Conservation (phyloP, 208 protist species). For the Leishmania lainsoni region DNA sequence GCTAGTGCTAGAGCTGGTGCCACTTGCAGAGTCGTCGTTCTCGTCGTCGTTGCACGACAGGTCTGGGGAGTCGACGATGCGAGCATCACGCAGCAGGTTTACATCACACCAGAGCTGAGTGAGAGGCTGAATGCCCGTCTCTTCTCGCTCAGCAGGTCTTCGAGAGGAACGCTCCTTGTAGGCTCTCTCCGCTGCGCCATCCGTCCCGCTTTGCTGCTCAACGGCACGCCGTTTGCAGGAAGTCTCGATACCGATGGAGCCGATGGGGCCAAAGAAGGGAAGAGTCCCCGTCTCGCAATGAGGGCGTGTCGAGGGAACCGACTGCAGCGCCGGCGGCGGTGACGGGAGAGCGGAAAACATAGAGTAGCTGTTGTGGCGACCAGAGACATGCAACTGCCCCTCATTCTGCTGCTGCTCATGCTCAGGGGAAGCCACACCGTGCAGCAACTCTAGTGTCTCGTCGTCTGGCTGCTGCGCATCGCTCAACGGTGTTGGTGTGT, state of each 20-base stretch:
- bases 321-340: not conserved
- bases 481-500: not conserved
- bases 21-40: slow-evolving; percentile 4
- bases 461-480: not conserved
- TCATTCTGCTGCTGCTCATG: not conserved
- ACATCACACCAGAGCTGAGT: slow-evolving; percentile 47
- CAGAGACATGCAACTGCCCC: not conserved
- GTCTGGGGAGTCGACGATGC: slow-evolving; percentile 27
- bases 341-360: slow-evolving; percentile 23
- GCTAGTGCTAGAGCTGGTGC: not conserved
- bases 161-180: slow-evolving; percentile 30
- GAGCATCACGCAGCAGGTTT: slow-evolving; percentile 25
- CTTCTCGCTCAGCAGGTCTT: not conserved
- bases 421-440: not conserved
- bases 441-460: not conserved
- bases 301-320: not conserved
- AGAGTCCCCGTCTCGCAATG: not conserved
- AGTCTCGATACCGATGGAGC: slow-evolving; percentile 34
- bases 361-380: not conserved
- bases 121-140: slow-evolving; percentile 21
- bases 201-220: slow-evolving; percentile 26
- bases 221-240: slow-evolving; percentile 28
- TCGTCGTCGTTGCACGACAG: slow-evolving; percentile 13
- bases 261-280: slow-evolving; percentile 51
- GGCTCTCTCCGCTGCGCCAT: slow-evolving; percentile 31